Evolutionary conservation across 2,329 filamentous ascomycete genomes (phyloP).

Genomic region (Botrytis squamosa): DNA sequence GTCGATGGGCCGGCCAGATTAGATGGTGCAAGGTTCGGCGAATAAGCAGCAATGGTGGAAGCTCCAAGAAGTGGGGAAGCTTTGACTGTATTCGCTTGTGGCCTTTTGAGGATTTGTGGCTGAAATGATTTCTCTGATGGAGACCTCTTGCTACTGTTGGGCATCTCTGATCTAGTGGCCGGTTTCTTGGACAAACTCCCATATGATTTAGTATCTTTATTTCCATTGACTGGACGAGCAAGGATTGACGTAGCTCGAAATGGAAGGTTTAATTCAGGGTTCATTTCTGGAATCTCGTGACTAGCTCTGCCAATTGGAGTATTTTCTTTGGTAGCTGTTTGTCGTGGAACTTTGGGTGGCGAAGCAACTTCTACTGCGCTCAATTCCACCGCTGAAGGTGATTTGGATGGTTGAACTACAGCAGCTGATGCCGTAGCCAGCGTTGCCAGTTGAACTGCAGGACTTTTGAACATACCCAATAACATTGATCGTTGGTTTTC

Average conservation of each 20-base stretch:
- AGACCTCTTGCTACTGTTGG: conserved; percentile 22
- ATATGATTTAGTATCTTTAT: conserved; percentile 23
- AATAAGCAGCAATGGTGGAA: conserved; percentile 33
- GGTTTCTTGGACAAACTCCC: conserved; percentile 13
- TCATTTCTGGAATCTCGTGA: conserved; percentile 27
- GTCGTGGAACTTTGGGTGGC: conserved; percentile 7
- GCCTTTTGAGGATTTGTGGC: conserved; percentile 53
- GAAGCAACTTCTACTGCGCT: conserved; percentile 37
- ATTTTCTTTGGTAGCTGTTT: conserved; percentile 18
- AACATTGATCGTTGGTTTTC: conserved; percentile 36
- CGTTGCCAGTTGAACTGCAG: conserved; percentile 27
- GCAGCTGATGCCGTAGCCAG: conserved; percentile 25
- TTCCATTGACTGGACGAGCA: conserved; percentile 30
- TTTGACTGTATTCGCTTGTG: conserved; percentile 41
- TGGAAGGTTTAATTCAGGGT: conserved; percentile 34
- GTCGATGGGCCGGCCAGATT: conserved; percentile 3
- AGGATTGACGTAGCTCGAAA: conserved; percentile 36
- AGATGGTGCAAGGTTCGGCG: conserved; percentile 26
- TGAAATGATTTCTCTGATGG: conserved; percentile 48
- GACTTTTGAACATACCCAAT: conserved; percentile 38
- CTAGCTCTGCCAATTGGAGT: conserved; percentile 5
- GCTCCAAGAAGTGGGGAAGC: conserved; percentile 12
- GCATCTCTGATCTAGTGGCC: neutral
- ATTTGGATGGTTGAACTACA: conserved; percentile 31
- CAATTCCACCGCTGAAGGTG: conserved; percentile 38